Base-by-base conservation (phyloP, 2,329 filamentous ascomycete species). In the Madurella mycetomatis region DNA sequence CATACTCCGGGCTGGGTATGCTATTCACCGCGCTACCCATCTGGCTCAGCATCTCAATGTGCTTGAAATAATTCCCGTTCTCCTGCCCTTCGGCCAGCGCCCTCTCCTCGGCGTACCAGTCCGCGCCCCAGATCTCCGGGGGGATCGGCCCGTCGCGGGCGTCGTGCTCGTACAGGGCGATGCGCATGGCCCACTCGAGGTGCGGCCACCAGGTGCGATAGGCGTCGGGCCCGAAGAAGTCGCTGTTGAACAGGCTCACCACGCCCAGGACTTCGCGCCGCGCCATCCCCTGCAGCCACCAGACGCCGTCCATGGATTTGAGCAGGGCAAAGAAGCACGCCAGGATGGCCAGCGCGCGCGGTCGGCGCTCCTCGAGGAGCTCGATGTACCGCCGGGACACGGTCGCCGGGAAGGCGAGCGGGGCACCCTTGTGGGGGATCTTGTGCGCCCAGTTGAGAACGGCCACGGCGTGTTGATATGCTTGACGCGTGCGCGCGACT, bases 261-360 rank as follows among this genome's bases (percentile, higher is more conserved):
- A 87, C 76, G 17, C 85, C 84, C 65, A 82, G 79, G 15, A 89
- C 81, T 62, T 89, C 82, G 52, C 82, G 78, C 15, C 79, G 77
- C 8, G 84, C 80, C 63, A 87, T 84, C 40, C 85, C 84, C 17
- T 83, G 77, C 30, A 88, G 72, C 86, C 86, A 90, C 86, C 86
- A 90, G 15, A 84, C 72, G 15, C 74, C 68, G 56, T 85, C 80
- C 58, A 86, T 73, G 34, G 77, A 77, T 64, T 84, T 84, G 45
- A 88, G 72, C 39, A 86, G 71, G 30, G 82, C 84, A 62, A 86
- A 86, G 66, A 86, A 87, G 66, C 81, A 84, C 7, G 83, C 84
- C 1, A 87, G 75, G 37, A 86, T 82, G 32, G 80, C 78, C 30
- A 87, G 73, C 1, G 84, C 82, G 12, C 84, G 80, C 1, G 84